phyloP scores from a whole-genome alignment of 108 stramenopile species.

The Cyclotella cryptica region DNA sequence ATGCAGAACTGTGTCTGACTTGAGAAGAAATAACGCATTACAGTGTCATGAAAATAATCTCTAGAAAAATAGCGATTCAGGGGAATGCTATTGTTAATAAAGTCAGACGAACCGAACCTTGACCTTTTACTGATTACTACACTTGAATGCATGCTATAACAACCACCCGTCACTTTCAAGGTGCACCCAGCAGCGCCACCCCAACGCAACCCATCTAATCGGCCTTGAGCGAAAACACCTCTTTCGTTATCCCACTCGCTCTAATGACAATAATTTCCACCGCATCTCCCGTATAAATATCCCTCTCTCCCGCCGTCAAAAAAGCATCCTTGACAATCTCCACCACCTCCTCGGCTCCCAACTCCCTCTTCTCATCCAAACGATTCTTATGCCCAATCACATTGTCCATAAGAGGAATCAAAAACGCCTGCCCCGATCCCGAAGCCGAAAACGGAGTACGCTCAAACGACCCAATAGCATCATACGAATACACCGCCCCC shows the following conservation, averaged over 20 bases:
- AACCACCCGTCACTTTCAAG: no score
- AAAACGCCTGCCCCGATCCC: slow-evolving; percentile 91
- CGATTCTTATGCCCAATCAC: slow-evolving; percentile 95
- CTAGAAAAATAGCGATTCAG: no score
- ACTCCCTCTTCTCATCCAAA: slow-evolving; percentile 83
- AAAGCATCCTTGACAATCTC: slow-evolving; percentile 97
- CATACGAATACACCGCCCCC: slow-evolving; percentile 97
- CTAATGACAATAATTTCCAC: slow-evolving; percentile 96
- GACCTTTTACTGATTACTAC: no score
- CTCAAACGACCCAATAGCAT: slow-evolving; percentile 97
- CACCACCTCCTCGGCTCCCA: slow-evolving; percentile 89
- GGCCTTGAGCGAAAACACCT: slow-evolving; percentile 89
- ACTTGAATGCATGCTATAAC: no score
- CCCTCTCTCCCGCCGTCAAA: slow-evolving; percentile 95
- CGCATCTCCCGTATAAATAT: slow-evolving; percentile 98
- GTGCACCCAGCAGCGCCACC: no score
- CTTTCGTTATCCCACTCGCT: slow-evolving; percentile 79
- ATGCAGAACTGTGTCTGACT: no score
- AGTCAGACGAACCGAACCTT: no score
- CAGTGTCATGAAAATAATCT: no score
- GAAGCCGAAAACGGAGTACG: slow-evolving; percentile 87
- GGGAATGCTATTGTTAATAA: no score
- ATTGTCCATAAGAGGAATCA: slow-evolving; percentile 96
- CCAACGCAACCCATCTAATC: slow-evolving; percentile 70
- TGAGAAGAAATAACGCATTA: no score